Evolutionary conservation across 805 yeast genomes (phyloP), one percentile per base, ranked within the genome.

Genomic region (Wickerhamomyces tratensis): DNA sequence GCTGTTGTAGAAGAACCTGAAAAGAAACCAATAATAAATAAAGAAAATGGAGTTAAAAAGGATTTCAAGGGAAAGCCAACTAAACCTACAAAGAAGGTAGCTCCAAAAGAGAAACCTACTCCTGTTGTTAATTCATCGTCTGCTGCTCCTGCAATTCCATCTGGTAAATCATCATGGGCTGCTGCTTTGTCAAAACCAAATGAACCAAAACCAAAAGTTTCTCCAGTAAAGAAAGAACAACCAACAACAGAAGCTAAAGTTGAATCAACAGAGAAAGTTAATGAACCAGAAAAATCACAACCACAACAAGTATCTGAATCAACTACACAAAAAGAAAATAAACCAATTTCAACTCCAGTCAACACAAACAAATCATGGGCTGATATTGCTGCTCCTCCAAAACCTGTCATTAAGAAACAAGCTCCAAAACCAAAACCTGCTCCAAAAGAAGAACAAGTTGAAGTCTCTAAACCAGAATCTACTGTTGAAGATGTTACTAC

Each of bases 311-410:
- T 45, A 34, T 34, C 37, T 29, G 52, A 46, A 44, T 48, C 46
- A 41, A 51, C 42, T 20, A 37, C 33, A 34, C 26, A 41, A 37
- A 29, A 36, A 25, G 33, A n/a, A 20, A 44, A 49, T 37, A 50
- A 48, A 37, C 43, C 51, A 39, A 47, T 41, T 20, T 43, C 45
- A 14, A 49, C 50, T 7, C 58, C 62, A 37, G 54, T 62, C 14
- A 46, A 58, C 6, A 49, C 59, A 9, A 47, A 54, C 38, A 66
- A 69, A 54, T 69, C 86, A 6, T 81, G 87, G 85, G 86, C 87
- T 30, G 75, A 88, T 14, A 76, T 82, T 52, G 80, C 81, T 41
- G 64, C 76, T 43, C 80, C 86, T 38, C 31, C 31, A 29, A 69
- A 72, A 54, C 60, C 67, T 34, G 61, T 53, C 44, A 38, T 42